Evolutionary conservation across 257 asterid genomes (phyloP), one percentile per base, ranked within the genome.

Genomic region (Salvia rosmarinus): DNA sequence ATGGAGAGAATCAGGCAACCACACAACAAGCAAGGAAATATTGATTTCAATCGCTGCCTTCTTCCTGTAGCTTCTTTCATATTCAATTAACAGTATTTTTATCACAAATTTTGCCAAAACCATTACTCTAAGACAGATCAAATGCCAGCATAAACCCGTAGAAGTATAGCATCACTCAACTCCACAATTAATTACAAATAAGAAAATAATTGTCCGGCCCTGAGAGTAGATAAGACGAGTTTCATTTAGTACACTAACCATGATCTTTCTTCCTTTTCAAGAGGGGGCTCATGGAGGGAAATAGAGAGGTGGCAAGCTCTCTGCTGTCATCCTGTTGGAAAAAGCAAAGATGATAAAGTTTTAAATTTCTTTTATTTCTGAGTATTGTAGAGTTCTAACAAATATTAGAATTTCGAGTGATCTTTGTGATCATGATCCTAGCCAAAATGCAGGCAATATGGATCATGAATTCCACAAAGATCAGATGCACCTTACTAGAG

Each of bases 191-290:
- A 40, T 40, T 21, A 40, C 35, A 39, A 17, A 75, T 4, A 34
- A 20, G 40, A 21, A n/a, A 50, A 49, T 55, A 34, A 44, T 11
- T 12, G 13, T 42, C 25, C 1, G 13, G 23, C 40, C 25, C 34
- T 54, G 20, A 19, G 17, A 35, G 23, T 21, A 43, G 23, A 54
- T 19, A 59, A 9, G 11, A 49, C 47, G 60, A 58, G 52, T 43
- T 58, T 21, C 20, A 70, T 39, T n/a, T 44, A 20, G 70, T 46
- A 57, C 43, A 72, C 86, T 60, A 61, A 82, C 97, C 97, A 4
- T 91, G 96, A 82, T 91, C 96, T 82, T 89, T 89, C 86, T 89
- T 89, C 80, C 96, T 83, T 79, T 79, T 85, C 80, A 89, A 74
- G 66, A 77, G 50, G 71, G 90, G 66, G 74, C 85, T 80, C 82